Percentiles rank a stretch among this genome's conserved stretches.
phyloP scores from a whole-genome alignment of 768 basidiomycete species.

The Erythrobasidium yunnanense region DNA sequence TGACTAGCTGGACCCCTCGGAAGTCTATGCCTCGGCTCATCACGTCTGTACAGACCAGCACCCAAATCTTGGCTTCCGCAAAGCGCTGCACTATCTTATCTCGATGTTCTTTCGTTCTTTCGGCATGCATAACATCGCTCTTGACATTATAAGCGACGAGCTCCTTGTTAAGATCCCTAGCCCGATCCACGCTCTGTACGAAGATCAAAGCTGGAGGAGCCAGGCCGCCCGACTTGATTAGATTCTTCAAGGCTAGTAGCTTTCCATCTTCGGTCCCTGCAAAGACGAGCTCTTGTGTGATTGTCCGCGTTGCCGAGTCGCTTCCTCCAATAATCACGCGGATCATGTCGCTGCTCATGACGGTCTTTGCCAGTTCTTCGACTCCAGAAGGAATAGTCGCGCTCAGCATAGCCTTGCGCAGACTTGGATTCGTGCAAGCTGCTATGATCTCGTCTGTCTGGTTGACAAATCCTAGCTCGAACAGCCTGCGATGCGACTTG shows the following conservation, averaged over 20 bases:
- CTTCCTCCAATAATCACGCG: constrained; percentile 93
- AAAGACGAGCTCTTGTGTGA: constrained; percentile 75
- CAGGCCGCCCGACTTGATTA: constrained; percentile 58
- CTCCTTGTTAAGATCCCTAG: constrained; percentile 60
- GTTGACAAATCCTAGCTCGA: constrained; percentile 74
- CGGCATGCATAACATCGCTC: constrained; percentile 83
- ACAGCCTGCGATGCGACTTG: constrained; percentile 55
- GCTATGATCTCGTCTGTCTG: constrained; percentile 80
- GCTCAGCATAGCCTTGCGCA: constrained; percentile 85
- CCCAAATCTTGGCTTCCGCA: constrained; percentile 83
- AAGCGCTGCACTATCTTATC: constrained; percentile 75
- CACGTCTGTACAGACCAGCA: constrained; percentile 90
- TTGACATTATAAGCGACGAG: constrained; percentile 49
- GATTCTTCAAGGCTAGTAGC: constrained; percentile 69
- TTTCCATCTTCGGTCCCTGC: constrained; percentile 92
- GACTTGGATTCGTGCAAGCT: constrained; percentile 55
- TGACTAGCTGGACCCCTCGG: constrained; percentile 80
- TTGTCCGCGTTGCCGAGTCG: constrained; percentile 87
- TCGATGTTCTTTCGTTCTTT: constrained; percentile 73
- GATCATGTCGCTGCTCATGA: constrained; percentile 66
- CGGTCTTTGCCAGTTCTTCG: constrained; percentile 74
- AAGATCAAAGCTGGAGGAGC: constrained; percentile 87
- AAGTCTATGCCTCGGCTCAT: constrained; percentile 99
- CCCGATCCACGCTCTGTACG: constrained; percentile 63
- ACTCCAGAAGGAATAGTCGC: constrained; percentile 83